Conservation (phyloP, 345 rosid species). For the Cardiospermum halicacabum region DNA sequence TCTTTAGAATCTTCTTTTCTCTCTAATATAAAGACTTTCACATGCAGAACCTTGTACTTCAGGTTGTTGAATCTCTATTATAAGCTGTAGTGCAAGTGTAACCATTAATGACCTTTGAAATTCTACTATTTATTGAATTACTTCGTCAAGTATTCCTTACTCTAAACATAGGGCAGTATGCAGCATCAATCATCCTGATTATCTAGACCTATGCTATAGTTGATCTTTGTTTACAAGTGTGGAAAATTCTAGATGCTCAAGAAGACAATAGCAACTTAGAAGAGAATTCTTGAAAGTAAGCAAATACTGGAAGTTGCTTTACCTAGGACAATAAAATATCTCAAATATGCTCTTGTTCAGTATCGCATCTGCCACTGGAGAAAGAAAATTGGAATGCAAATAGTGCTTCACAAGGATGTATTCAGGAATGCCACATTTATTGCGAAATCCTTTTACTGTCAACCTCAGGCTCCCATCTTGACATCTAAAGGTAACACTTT, state of each 20-base stretch:
- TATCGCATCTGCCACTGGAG: constrained; percentile 62
- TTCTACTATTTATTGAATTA: too few species aligned
- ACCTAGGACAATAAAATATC: constrained; percentile 89
- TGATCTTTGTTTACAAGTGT: neutral
- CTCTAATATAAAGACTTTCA: too few species aligned
- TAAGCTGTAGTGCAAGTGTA: too few species aligned
- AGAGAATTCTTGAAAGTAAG: neutral
- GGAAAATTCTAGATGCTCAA: neutral
- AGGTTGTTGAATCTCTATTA: too few species aligned
- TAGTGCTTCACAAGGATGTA: constrained; percentile 49
- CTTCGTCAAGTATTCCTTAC: neutral
- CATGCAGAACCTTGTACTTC: too few species aligned
- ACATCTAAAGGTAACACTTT: constrained; percentile 38
- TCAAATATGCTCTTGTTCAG: constrained; percentile 60
- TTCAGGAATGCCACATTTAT: constrained; percentile 65
- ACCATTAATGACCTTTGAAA: too few species aligned
- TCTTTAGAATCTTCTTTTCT: too few species aligned
- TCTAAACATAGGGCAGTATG: neutral
- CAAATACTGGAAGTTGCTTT: neutral
- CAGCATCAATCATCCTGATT: neutral
- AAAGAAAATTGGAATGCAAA: constrained; percentile 43
- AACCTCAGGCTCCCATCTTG: constrained; percentile 75
- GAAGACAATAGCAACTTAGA: neutral
- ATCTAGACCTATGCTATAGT: neutral
- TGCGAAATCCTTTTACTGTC: constrained; percentile 76